Percentiles rank a stretch among this genome's conserved stretches.
Conservation (phyloP, 495 filamentous ascomycete genomes). For the Parachaetomium inaequale region DNA sequence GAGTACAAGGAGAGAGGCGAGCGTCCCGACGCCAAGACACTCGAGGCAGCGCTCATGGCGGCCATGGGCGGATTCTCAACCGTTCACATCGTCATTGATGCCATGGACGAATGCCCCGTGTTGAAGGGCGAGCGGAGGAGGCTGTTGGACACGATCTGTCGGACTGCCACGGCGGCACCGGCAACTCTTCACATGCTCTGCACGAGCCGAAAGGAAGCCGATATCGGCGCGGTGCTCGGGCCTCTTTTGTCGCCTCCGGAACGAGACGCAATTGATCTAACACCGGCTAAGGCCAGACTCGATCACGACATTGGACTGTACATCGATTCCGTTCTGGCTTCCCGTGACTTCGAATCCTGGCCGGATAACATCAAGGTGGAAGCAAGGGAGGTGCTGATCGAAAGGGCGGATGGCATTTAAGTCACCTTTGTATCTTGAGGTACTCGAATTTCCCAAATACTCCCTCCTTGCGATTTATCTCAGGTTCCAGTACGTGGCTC, state of each 20-base stretch:
- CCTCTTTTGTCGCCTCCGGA: neutral
- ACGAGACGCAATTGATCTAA: neutral
- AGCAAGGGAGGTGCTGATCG: neutral
- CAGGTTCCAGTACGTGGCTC: neutral
- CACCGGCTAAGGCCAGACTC: rapidly evolving
- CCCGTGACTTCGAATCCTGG: neutral
- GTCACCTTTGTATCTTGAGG: no score
- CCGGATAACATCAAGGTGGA: neutral
- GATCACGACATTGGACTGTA: neutral
- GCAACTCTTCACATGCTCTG: neutral
- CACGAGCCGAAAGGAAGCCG: neutral
- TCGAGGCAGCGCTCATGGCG: neutral
- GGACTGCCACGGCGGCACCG: neutral
- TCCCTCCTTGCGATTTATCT: neutral
- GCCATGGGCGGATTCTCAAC: neutral
- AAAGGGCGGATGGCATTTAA: neutral
- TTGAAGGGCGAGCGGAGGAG: neutral
- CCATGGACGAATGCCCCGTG: neutral
- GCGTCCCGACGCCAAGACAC: neutral
- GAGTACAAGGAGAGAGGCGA: neutral
- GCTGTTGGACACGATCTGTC: neutral
- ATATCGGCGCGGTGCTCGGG: neutral
- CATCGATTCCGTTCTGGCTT: neutral
- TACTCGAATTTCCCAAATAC: no score
- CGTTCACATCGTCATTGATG: neutral